Percentiles rank a stretch among this genome's conserved stretches.
Conservation (phyloP, 1,284 basidiomycete species). For the Ganoderma boninense region DNA sequence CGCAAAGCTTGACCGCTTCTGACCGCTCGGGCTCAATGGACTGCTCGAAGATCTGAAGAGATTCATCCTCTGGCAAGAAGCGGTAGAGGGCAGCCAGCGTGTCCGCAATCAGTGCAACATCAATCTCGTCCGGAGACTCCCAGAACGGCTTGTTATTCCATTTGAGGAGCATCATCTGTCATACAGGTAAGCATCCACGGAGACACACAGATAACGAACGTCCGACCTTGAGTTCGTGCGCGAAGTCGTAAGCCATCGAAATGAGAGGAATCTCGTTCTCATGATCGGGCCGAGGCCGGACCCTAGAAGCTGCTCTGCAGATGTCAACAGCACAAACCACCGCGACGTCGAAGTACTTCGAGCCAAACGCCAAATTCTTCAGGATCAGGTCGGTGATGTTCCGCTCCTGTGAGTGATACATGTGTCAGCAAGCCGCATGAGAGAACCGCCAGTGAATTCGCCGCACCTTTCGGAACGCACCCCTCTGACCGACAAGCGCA, state of each 20-base stretch:
- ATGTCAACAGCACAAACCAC: conserved; percentile 85
- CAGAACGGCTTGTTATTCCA: conserved; percentile 72
- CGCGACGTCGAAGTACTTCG: conserved; percentile 69
- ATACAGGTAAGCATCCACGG: conserved; percentile 16
- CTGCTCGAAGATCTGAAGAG: conserved; percentile 62
- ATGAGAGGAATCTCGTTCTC: conserved; percentile 71
- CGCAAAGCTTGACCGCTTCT: conserved; percentile 83
- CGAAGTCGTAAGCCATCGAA: conserved; percentile 75
- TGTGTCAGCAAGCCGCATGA: not conserved
- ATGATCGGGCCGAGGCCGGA: conserved; percentile 59
- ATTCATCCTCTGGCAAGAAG: conserved; percentile 70
- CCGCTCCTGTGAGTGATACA: conserved; percentile 37
- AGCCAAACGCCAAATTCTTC: conserved; percentile 56
- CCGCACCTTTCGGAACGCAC: conserved; percentile 41
- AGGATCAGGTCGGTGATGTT: conserved; percentile 65
- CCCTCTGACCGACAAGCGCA: conserved; percentile 37
- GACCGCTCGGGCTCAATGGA: conserved; percentile 81
- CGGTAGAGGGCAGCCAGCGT: conserved; percentile 78
- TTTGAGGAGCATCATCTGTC: conserved; percentile 56
- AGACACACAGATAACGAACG: conserved; percentile 1
- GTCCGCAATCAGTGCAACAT: conserved; percentile 83
- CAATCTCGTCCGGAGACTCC: conserved; percentile 75
- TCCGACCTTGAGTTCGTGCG: conserved; percentile 80
- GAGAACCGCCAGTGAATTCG: not conserved
- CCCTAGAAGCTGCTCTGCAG: conserved; percentile 80